Evolutionary conservation across 331 rosid species (phyloP).

Genomic region (Quercus tomentella): DNA sequence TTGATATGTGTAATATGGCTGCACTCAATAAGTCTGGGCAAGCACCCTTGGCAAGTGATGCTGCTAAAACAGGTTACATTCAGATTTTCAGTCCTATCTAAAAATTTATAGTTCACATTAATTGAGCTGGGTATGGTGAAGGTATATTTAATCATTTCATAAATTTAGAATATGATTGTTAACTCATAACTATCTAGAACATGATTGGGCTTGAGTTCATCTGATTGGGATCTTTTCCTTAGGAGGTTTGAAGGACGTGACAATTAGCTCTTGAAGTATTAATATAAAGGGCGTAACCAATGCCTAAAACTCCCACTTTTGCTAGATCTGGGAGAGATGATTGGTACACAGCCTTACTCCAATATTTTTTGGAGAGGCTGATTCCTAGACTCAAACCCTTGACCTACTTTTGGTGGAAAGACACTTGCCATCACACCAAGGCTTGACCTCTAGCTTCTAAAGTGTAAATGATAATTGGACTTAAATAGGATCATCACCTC

Average conservation of each 20-base stretch:
- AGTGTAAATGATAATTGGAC: too few species aligned
- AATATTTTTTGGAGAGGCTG: too few species aligned
- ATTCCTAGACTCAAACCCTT: too few species aligned
- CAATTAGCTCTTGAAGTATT: background rate
- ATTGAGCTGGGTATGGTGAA: background rate
- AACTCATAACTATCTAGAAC: background rate
- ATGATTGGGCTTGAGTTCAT: background rate
- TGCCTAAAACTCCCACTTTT: too few species aligned
- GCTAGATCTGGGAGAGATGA: too few species aligned
- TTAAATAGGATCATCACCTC: too few species aligned
- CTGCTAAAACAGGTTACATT: constrained; percentile 59
- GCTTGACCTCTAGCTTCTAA: too few species aligned
- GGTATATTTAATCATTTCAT: background rate
- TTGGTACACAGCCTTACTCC: too few species aligned
- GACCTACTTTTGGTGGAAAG: too few species aligned
- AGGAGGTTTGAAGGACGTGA: background rate
- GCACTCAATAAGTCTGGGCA: constrained; percentile 36
- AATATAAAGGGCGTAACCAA: background rate
- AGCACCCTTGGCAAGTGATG: constrained; percentile 41
- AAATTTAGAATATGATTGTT: background rate
- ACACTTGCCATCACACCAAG: too few species aligned
- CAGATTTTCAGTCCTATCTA: background rate
- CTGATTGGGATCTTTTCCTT: background rate
- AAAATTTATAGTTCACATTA: background rate
- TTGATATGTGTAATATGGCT: constrained; percentile 50